A percentile compares a stretch with the other conserved stretches of the same genome.
These are phyloP conservation scores for Pyronema domesticum DNA, from an alignment of 495 filamentous ascomycete genomes.

Conservation along the genomic window DNA sequence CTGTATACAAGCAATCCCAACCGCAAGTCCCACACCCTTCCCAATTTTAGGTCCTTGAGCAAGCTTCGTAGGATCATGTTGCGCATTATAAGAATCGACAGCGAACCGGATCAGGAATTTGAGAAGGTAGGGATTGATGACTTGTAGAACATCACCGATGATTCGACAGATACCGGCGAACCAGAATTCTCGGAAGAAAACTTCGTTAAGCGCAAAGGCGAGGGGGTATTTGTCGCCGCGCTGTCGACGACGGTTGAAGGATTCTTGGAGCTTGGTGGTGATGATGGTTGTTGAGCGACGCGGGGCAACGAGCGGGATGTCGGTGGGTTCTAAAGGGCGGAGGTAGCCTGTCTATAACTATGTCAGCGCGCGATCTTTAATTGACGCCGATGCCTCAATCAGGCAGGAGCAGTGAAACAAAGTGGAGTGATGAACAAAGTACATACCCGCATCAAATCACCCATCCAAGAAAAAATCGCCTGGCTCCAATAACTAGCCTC, in stretches of 20 bases:
- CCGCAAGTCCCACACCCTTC: constrained; percentile 49
- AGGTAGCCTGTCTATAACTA: constrained; percentile 51
- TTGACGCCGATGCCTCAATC: no score
- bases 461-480: constrained; percentile 51
- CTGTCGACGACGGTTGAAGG: constrained; percentile 47
- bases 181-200: constrained; percentile 71
- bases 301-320: constrained; percentile 79
- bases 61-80: constrained; percentile 23
- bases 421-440: constrained; percentile 2
- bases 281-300: constrained; percentile 50
- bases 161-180: constrained; percentile 62
- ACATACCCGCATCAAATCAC: constrained; percentile 46
- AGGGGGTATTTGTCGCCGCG: constrained; percentile 58
- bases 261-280: constrained; percentile 41
- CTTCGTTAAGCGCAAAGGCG: constrained; percentile 67
- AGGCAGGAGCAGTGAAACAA: background rate
- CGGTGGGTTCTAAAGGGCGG: constrained; percentile 61
- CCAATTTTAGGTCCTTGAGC: constrained; percentile 42
- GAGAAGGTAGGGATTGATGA: constrained; percentile 38
- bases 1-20: constrained; percentile 66
- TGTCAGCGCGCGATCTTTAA: background rate
- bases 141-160: constrained; percentile 37
- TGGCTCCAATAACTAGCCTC: constrained; percentile 40
- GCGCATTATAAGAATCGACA: constrained; percentile 50
- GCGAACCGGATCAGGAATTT: constrained; percentile 66